Conservation (phyloP, 768 basidiomycete species). For the Udeniomyces megalosporus region DNA sequence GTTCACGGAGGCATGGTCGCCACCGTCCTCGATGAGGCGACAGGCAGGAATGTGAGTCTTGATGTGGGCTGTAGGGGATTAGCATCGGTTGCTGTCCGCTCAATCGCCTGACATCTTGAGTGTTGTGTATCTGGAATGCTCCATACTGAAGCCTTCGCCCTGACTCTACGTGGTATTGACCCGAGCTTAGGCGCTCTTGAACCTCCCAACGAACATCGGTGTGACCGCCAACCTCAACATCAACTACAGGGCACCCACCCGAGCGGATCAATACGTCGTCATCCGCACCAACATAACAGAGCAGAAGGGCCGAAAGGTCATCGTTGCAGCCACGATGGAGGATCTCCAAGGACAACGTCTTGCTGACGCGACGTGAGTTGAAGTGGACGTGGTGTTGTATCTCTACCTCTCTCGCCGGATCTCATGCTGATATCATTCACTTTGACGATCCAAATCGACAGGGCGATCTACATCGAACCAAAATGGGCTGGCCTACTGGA, state of each 20-base stretch:
- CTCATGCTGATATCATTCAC: constrained; percentile 3
- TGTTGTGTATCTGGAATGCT: no score
- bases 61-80: not conserved
- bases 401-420: not conserved
- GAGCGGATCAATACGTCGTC: constrained; percentile 77
- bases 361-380: constrained; percentile 60
- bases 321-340: constrained; percentile 56
- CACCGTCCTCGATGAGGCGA: constrained; percentile 70
- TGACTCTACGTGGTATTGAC: not conserved
- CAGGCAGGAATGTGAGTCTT: constrained; percentile 53
- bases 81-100: no score
- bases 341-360: constrained; percentile 64
- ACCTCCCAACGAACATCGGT: constrained; percentile 74
- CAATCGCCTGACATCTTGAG: no score
- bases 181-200: constrained; percentile 73
- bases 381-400: not conserved
- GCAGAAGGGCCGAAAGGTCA: constrained; percentile 59
- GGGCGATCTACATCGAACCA: constrained; percentile 60
- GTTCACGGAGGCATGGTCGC: constrained; percentile 84
- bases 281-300: constrained; percentile 53
- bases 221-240: constrained; percentile 76
- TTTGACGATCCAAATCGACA: no score
- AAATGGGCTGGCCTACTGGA: constrained; percentile 66
- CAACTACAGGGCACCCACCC: constrained; percentile 72
- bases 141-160: not conserved